Evolutionary conservation across 768 basidiomycete genomes (phyloP).

Genomic region (Gloeopeniophorella convolvens): DNA sequence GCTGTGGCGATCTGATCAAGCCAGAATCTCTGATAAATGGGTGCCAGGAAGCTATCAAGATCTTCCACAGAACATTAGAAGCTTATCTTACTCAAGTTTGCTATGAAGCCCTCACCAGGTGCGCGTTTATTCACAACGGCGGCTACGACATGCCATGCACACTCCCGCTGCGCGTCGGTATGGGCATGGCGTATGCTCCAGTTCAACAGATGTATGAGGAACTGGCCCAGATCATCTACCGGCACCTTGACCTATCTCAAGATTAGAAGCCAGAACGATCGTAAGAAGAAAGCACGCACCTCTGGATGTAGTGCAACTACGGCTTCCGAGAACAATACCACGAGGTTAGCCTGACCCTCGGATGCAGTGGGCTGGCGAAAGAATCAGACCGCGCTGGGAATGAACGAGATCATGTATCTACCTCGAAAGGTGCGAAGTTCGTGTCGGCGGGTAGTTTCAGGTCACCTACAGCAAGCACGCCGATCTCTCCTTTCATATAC

Average conservation of each 20-base stretch:
- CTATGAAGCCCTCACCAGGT: constrained; percentile 41
- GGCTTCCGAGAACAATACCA: constrained; percentile 61
- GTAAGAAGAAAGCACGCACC: constrained; percentile 30
- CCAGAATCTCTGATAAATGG: constrained; percentile 45
- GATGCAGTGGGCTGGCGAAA: constrained; percentile 37
- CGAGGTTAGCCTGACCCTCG: constrained; percentile 50
- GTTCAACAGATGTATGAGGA: constrained; percentile 46
- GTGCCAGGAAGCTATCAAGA: constrained; percentile 38
- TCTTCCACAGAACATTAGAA: too few relatives aligned
- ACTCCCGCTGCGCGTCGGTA: constrained; percentile 45
- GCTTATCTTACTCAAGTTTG: constrained; percentile 1
- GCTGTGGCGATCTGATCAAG: constrained; percentile 35
- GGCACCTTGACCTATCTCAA: constrained; percentile 44
- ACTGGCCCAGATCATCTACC: constrained; percentile 40
- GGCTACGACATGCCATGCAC: constrained; percentile 51
- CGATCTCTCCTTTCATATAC: constrained; percentile 47
- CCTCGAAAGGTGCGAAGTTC: constrained; percentile 47
- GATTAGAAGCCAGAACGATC: constrained; percentile 6
- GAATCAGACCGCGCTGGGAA: background rate
- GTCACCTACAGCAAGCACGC: constrained; percentile 48
- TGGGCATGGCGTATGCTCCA: constrained; percentile 53
- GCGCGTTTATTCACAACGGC: constrained; percentile 75
- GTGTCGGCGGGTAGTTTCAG: constrained; percentile 38
- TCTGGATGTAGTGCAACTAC: constrained; percentile 61
- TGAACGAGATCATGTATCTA: constrained; percentile 25